Percentiles rank a stretch among this genome's conserved stretches.
These are phyloP conservation scores for Flaveria linearis DNA, from an alignment of 129 eudicot species.

Conservation along the genomic window DNA sequence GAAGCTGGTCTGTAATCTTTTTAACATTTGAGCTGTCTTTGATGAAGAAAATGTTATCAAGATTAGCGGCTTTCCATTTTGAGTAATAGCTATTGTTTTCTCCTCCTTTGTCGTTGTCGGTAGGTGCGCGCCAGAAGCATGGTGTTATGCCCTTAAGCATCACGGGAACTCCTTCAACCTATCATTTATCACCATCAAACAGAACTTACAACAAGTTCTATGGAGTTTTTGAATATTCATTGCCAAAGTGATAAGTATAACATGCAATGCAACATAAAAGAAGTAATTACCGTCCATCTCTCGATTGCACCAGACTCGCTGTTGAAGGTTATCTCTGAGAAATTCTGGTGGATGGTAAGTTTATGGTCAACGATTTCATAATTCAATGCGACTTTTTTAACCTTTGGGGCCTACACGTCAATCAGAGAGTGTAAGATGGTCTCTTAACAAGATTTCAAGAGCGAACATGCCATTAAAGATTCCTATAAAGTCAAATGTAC, in stretches of 20 bases:
- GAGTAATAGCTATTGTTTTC: conserved; percentile 57
- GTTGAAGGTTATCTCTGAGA: conserved; percentile 68
- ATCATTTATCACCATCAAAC: conserved; percentile 18
- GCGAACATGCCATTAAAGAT: neutral
- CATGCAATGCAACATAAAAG: conserved; percentile 12
- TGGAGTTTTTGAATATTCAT: neutral
- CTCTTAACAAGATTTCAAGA: conserved; percentile 17
- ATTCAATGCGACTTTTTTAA: conserved; percentile 32
- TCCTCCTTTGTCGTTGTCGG: conserved; percentile 97
- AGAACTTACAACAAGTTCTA: conserved; percentile 1
- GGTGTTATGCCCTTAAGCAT: conserved; percentile 74
- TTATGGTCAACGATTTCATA: conserved; percentile 51
- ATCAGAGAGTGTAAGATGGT: conserved; percentile 19
- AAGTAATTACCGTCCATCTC: conserved; percentile 82
- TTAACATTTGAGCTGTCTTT: conserved; percentile 56
- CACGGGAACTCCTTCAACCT: conserved; percentile 74
- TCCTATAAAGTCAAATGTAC: neutral
- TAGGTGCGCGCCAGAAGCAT: conserved; percentile 98
- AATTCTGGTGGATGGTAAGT: conserved; percentile 48
- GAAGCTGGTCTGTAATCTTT: conserved; percentile 45
- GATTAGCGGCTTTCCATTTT: conserved; percentile 77
- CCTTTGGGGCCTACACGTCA: conserved; percentile 50
- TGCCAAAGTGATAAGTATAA: neutral
- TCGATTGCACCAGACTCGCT: conserved; percentile 65
- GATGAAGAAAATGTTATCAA: conserved; percentile 46